Evolutionary conservation across 2,329 filamentous ascomycete genomes (phyloP), one percentile per base, ranked within the genome.

Genomic region (Akanthomyces dipterigenus): DNA sequence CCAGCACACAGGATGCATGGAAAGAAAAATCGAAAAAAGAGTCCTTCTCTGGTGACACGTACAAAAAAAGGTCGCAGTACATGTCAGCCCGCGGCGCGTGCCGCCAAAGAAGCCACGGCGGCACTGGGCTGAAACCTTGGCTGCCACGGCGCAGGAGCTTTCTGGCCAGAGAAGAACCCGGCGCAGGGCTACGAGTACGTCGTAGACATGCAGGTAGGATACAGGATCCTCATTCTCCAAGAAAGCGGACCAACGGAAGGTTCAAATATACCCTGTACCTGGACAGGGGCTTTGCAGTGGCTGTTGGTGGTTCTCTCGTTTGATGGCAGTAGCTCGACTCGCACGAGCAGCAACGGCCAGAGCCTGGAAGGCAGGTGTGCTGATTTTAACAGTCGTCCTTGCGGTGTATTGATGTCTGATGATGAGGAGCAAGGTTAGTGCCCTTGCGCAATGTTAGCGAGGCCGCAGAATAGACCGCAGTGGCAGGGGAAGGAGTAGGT

Each of bases 111-210:
- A 57, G 43, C 43, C 43, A 49, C 55, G 40, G 43, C 11, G 20
- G 31, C 55, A 9, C 18, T 40, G 55, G 14, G 45, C 55, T 57
- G 55, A 57, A 57, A 57, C 55, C 45, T 57, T 57, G 28, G 45
- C 31, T 57, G 45, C 55, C 22, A 40, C 55, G 42, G 31, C 22
- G 34, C 22, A 40, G 34, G 28, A 24, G 31, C 55, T 11, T 57
- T 40, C 14, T 49, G 14, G 43, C 45, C 43, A 57, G 31, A 12
- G 14, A 18, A 16, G 22, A 45, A 45, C 34, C 31, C 31, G 31
- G 22, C 28, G 24, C 20, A 26, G 42, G 42, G 20, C 14, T 9
- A 34, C 31, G n/a, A n/a, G n/a, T n/a, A n/a, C n/a, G n/a, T 8
- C 6, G 31, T 43, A 38, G 36, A 38, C 36, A 11, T 38, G 36